phyloP scores from a whole-genome alignment of 352 stramenopile species.

The Globisporangium heterothallicum region DNA sequence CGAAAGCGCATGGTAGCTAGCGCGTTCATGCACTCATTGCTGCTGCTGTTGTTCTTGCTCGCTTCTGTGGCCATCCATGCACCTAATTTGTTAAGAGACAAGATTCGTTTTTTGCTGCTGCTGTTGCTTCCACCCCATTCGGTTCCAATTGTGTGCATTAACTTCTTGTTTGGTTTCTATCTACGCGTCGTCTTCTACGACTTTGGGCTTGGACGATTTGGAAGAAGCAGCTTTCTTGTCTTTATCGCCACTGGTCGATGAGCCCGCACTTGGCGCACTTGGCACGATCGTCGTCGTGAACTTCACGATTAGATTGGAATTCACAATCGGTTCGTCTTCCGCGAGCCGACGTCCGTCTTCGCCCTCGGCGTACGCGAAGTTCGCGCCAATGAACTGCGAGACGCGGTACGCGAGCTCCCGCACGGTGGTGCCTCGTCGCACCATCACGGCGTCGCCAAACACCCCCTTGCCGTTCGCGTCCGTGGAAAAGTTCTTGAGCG shows the following conservation, averaged over 20 bases:
- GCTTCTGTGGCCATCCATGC: no score
- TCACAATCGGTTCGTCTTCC: conserved; percentile 66
- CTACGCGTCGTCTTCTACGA: conserved; percentile 17
- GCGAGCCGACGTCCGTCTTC: conserved; percentile 68
- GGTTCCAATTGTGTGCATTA: background rate
- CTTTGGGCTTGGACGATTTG: conserved; percentile 21
- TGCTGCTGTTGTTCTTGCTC: no score
- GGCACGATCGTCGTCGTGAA: conserved; percentile 64
- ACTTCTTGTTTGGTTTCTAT: no score
- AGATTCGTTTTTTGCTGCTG: conserved; percentile 8
- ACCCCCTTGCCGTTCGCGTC: conserved; percentile 61
- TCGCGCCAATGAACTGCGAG: conserved; percentile 61
- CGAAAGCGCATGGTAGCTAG: no score
- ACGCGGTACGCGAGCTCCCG: conserved; percentile 68
- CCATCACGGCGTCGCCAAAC: conserved; percentile 74
- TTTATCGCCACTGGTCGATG: conserved; percentile 10
- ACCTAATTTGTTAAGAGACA: no score
- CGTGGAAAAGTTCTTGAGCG: conserved; percentile 79
- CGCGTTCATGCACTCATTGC: no score
- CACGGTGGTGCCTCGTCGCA: conserved; percentile 67
- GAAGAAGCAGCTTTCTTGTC: conserved; percentile 35
- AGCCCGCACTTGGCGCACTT: conserved; percentile 9
- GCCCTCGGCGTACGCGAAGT: conserved; percentile 79
- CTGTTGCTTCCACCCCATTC: background rate
- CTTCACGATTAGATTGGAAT: conserved; percentile 65